Percentiles rank a stretch among this genome's conserved stretches.
These are phyloP conservation scores for Zasmidium citrigriseum DNA, from an alignment of 2,329 filamentous ascomycete species.

Conservation along the genomic window DNA sequence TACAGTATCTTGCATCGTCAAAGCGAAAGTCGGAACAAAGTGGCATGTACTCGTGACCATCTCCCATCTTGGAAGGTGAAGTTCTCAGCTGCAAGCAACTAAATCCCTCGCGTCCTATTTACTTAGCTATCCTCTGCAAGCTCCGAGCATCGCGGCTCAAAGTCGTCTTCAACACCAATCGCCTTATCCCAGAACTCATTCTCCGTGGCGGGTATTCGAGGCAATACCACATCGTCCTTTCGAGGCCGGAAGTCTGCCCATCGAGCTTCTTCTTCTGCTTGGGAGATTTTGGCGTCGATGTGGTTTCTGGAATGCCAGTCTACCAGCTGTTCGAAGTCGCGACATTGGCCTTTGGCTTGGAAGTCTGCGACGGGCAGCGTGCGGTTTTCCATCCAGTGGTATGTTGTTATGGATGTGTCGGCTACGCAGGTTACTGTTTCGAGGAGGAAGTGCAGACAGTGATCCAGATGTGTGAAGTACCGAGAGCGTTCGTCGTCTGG, in stretches of 20 bases:
- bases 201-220: background rate
- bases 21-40: no score
- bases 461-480: background rate
- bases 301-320: background rate
- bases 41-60: no score
- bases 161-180: background rate
- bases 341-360: background rate
- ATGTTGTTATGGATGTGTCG: background rate
- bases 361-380: background rate
- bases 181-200: background rate
- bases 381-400: background rate
- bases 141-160: no score
- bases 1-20: no score
- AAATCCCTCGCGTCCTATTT: no score
- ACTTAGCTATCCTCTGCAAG: no score
- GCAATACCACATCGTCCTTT: background rate
- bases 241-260: background rate
- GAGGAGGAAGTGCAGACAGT: background rate
- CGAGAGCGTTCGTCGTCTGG: background rate
- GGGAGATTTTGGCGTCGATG: background rate
- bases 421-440: background rate
- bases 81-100: no score
- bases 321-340: background rate
- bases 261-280: background rate
- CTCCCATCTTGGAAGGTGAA: no score